Base-by-base conservation (phyloP, 331 rosid genomes). In the Quercus phellos region DNA sequence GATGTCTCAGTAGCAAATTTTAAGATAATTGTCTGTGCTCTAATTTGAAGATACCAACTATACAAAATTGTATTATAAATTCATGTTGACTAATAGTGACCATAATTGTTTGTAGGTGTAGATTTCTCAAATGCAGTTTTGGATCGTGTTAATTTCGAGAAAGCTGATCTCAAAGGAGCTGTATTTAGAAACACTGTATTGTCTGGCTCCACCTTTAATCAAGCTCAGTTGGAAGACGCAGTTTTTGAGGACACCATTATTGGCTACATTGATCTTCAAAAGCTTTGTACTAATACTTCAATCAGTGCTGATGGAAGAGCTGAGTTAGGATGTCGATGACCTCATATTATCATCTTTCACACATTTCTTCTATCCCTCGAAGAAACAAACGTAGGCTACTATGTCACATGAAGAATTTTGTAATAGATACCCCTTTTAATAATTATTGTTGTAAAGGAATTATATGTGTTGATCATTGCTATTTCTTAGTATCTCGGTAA, bases 101-200 rank as follows among this genome's bases (percentile, higher is more conserved):
- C 9, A 21, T 11, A 59, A n/a, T 53, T 2, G 70, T 77, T 72
- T 82, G 77, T 89, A 94, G 99, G 97, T 55, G 92, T 84, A 63
- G 86, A 94, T 83, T 94, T 94, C 89, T 77, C 99, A 24, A 94
- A 94, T 79, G 99, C 98, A 11, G 98, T 91, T 4, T 77, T 94
- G 75, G 98, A 94, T 75, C 88, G 98, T 29, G 99, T 94, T 73
- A 92, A 92, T 82, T 94, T 94, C 34, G 90, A 53, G 88, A 94
- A 92, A 84, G 97, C 99, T 17, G 81, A 94, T 87, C 97, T 94
- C 38, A 78, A 88, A 87, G 99, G 98, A 88, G 98, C 97, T 78
- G 71, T 84, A 46, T 94, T 94, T 56, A 87, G 29, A 87, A 94
- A 92, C 88, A 35, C 94, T 13, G 89, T 92, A 12, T 75, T 92